Evolutionary conservation across 768 basidiomycete species (phyloP).

Genomic region (Holtermannia corniformis): DNA sequence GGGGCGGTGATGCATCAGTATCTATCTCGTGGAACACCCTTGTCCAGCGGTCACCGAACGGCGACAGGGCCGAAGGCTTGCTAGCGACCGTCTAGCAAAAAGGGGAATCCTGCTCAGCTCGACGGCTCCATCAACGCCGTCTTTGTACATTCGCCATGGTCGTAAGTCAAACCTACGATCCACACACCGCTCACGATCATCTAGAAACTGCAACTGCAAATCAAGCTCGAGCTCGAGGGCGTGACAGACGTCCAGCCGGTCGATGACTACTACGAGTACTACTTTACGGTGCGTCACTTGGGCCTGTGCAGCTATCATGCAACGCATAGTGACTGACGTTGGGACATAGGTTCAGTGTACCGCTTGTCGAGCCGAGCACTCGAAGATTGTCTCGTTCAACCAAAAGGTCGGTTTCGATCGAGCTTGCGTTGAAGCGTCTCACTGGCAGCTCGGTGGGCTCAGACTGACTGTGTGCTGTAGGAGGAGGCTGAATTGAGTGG

Average conservation of each 20-base stretch:
- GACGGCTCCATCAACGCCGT: no score
- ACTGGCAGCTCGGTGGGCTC: neutral
- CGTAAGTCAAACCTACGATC: no score
- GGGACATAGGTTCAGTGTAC: constrained; percentile 18
- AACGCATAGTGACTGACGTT: neutral
- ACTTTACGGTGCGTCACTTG: constrained; percentile 33
- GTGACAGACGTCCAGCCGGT: constrained; percentile 33
- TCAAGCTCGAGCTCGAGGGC: constrained; percentile 40
- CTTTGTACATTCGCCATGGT: no score
- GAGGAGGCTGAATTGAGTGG: constrained; percentile 39
- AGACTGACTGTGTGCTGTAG: constrained; percentile 1
- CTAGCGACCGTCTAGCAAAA: no score
- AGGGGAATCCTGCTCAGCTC: no score
- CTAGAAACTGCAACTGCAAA: constrained; percentile 34
- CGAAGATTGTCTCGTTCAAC: constrained; percentile 35
- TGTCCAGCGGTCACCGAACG: no score
- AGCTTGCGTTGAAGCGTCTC: neutral
- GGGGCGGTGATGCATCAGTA: neutral
- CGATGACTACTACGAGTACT: constrained; percentile 33
- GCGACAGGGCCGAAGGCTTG: no score
- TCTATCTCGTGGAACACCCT: no score
- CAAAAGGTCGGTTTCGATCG: constrained; percentile 17
- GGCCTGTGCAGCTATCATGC: neutral
- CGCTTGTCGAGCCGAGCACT: constrained; percentile 33
- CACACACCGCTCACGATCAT: no score